Evolutionary conservation across 148 eudicot genomes (phyloP), one percentile per base, ranked within the genome.

Genomic region (Selenicereus undatus): DNA sequence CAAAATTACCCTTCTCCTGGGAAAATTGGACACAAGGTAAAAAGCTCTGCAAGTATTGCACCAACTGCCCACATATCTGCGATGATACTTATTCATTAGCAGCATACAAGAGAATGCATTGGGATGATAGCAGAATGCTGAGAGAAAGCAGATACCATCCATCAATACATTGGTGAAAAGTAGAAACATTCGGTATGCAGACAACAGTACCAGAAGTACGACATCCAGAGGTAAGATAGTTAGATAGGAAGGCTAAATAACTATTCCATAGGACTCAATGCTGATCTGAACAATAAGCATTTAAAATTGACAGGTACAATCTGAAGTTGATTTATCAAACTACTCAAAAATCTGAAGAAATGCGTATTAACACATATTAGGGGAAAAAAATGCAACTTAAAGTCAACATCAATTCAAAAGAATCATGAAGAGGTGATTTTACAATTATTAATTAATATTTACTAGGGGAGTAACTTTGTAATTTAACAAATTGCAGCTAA

Each of bases 21-120:
- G 79, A 96, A 96, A 54, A 96, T 82, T 56, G 98, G 99, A 83
- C 90, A 83, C 43, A 51, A 83, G 50, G 94, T 92, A 86, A 91
- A 92, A 78, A 96, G 95, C 80, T 96, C 99, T 82, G 99, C 99
- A 69, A 96, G 85, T 79, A 96, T 88, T 39, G 99, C 97, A 76
- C 99, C 99, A 85, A 96, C 86, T 64, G 99, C 99, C 99, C 99
- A 96, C 98, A 96, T 92, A 88, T 96, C 98, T 95, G 94, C 81
- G 81, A 81, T 30, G 74, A 72, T 30, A 42, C 39, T 60, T 30
- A 79, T 36, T 29, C 21, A 24, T 76, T 32, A 83, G 80, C 24
- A 83, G 39, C 65, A 43, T 56, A 26, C 24, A 62, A 62, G 8
- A 51, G 17, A 82, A 39, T 21, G 32, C 17, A 51, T 60, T 8